A percentile compares a stretch with the other conserved stretches of the same genome.
These are phyloP conservation scores for Dujonia santamariae DNA, from an alignment of 1,139 yeast species.

Conservation along the genomic window DNA sequence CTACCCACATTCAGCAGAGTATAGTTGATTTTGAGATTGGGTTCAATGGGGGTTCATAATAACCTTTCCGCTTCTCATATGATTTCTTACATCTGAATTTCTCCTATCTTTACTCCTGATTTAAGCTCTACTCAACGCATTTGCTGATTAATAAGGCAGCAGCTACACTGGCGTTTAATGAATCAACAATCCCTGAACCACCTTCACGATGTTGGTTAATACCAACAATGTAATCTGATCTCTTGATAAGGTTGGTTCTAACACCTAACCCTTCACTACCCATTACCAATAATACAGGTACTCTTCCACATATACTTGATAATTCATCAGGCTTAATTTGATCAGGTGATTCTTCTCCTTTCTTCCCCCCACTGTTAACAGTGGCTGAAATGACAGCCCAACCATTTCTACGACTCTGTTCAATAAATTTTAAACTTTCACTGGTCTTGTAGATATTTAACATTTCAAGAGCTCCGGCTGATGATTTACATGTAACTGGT, in stretches of 20 bases:
- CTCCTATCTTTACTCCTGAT: background rate
- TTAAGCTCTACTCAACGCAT: no score
- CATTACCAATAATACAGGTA: conserved; percentile 69
- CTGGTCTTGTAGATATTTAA: conserved; percentile 57
- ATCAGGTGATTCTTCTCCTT: background rate
- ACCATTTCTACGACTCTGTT: conserved; percentile 50
- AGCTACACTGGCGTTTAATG: conserved; percentile 88
- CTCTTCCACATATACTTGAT: conserved; percentile 33
- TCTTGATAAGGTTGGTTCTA: conserved; percentile 57
- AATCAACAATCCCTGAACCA: conserved; percentile 55
- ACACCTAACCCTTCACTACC: conserved; percentile 89
- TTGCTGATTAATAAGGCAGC: conserved; percentile 62
- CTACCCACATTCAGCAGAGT: no score
- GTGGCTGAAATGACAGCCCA: conserved; percentile 69
- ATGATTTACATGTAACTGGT: conserved; percentile 75
- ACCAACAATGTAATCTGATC: conserved; percentile 65
- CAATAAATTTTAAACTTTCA: conserved; percentile 62
- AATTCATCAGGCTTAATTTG: conserved; percentile 37
- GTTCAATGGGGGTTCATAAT: no score
- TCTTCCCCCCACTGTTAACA: background rate
- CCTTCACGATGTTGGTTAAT: conserved; percentile 35
- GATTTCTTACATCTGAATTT: background rate
- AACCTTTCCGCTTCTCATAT: background rate
- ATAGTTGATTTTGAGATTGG: no score
- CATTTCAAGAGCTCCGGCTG: conserved; percentile 86